Percentiles rank a stretch among this genome's conserved stretches.
Evolutionary conservation across 225 moss, liverwort and hornwort genomes (phyloP).

Genomic region (Physcomitrellopsis africana): DNA sequence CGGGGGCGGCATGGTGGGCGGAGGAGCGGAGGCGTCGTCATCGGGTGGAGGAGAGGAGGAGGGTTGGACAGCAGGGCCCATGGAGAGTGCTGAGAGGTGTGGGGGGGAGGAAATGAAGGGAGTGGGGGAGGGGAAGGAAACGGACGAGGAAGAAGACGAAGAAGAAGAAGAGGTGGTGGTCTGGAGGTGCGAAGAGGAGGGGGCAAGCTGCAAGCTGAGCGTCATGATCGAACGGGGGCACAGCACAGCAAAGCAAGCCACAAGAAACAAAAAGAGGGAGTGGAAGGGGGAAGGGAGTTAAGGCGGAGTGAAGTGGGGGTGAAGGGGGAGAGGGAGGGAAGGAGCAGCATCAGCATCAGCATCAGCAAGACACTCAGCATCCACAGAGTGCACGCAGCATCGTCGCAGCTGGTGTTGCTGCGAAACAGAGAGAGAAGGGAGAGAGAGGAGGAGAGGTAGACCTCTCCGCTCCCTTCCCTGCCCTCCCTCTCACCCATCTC

Average conservation of each 20-base stretch:
- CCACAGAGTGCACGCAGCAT: too few relatives aligned
- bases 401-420: too few relatives aligned
- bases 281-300: too few relatives aligned
- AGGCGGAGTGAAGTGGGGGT: too few relatives aligned
- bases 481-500: too few relatives aligned
- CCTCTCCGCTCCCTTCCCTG: too few relatives aligned
- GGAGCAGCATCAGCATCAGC: too few relatives aligned
- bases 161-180: conserved; percentile 6
- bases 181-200: conserved; percentile 3
- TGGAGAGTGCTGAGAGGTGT: neutral
- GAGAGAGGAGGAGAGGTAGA: too few relatives aligned
- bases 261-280: neutral
- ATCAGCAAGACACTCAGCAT: too few relatives aligned
- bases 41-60: neutral
- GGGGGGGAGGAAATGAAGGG: conserved; percentile 12
- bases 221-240: conserved; percentile 30
- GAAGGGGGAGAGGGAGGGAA: too few relatives aligned
- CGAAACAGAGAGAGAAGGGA: too few relatives aligned
- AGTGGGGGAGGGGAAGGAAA: conserved; percentile 15
- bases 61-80: neutral
- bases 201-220: conserved; percentile 30
- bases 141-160: neutral
- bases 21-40: neutral
- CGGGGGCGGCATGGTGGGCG: conserved; percentile 32
- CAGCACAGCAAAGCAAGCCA: neutral